A percentile compares a stretch with the other conserved stretches of the same genome.
These are phyloP conservation scores for Picochlorum costavermella DNA, from an alignment of 139 green algal species.

Conservation along the genomic window DNA sequence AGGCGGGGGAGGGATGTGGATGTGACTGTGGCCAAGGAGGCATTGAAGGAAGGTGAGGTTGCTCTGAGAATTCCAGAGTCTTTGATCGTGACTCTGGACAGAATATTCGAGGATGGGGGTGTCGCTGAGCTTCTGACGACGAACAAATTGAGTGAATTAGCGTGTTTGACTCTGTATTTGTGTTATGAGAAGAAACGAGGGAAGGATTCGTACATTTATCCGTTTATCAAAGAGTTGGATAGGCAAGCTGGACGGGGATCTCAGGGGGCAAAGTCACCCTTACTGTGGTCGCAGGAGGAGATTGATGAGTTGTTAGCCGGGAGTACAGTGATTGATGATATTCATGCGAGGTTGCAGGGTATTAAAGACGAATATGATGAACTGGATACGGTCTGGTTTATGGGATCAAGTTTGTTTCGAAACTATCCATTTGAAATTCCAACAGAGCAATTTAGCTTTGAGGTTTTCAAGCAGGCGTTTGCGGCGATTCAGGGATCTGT, in stretches of 20 bases:
- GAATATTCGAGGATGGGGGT: slow-evolving; percentile 69
- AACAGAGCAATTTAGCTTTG: slow-evolving; percentile 78
- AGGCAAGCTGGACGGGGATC: slow-evolving; percentile 27
- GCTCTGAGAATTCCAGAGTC: slow-evolving; percentile 67
- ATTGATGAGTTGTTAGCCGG: slow-evolving; percentile 55
- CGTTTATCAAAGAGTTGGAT: slow-evolving; percentile 88
- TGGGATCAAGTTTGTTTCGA: slow-evolving; percentile 22
- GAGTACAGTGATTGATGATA: slow-evolving; percentile 58
- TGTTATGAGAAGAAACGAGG: slow-evolving; percentile 94
- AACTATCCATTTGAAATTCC: slow-evolving; percentile 79
- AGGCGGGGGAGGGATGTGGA: slow-evolving; percentile 26
- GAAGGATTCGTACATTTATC: slow-evolving; percentile 60
- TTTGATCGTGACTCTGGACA: slow-evolving; percentile 75
- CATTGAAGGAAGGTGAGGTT: slow-evolving; percentile 50
- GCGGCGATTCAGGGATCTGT: slow-evolving; percentile 79
- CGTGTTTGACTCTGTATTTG: slow-evolving; percentile 81
- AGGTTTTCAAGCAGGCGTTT: slow-evolving; percentile 86
- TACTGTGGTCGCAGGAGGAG: slow-evolving; percentile 76
- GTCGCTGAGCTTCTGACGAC: slow-evolving; percentile 83
- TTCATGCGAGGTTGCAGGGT: slow-evolving; percentile 52
- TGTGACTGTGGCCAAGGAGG: slow-evolving; percentile 30
- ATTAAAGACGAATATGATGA: slow-evolving; percentile 81
- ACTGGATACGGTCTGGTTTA: slow-evolving; percentile 88
- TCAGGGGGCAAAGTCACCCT: slow-evolving; percentile 64
- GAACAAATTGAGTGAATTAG: slow-evolving; percentile 85